Evolutionary conservation across 345 rosid species (phyloP), one percentile per base, ranked within the genome.

Genomic region (Aquilaria yunnanensis): DNA sequence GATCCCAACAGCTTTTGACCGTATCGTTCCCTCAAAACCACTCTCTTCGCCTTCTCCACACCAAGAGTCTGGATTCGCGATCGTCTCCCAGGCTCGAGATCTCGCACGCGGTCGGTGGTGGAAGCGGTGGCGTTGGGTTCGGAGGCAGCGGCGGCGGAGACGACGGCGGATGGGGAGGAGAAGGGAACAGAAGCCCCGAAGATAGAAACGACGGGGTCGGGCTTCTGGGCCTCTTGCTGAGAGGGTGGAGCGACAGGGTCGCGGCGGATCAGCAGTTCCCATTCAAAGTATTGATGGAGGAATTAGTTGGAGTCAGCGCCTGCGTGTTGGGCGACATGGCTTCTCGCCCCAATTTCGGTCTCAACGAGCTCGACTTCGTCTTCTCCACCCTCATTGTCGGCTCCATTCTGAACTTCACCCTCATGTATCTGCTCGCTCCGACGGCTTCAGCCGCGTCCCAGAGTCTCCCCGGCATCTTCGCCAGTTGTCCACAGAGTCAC

Each of bases 301-400:
- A 92, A 71, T 59, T 89, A 1, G 98, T 92, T 1, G 98, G 98
- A 9, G 90, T 92, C 3, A 79, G 85, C 5, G 85, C 98, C 2
- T 79, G 87, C 47, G 88, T 92, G 12, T 74, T 89, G 2, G 98
- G 98, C 3, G 98, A 92, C 60, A 92, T 92, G 98, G 94, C 98
- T 4, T 86, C 96, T 29, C 96, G 98, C 2, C 98, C 98, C 0
- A 89, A 92, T 72, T 92, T 89, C 14, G 98, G 98, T 12, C 85
- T 92, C 12, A 78, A 89, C 64, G 98, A 92, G 77, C 83, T 92
- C 4, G 96, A 92, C 41, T 86, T 92, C n/a, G 98, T 92, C 32
- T 92, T 92, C 73, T 92, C 98, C 0, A 92, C 98, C 0, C 78
- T 92, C 2, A 71, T 85, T 12, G 98, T 92, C n/a, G 96, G 96